Conservation (phyloP, 2,329 filamentous ascomycete genomes). For the Fusarium multiceps region DNA sequence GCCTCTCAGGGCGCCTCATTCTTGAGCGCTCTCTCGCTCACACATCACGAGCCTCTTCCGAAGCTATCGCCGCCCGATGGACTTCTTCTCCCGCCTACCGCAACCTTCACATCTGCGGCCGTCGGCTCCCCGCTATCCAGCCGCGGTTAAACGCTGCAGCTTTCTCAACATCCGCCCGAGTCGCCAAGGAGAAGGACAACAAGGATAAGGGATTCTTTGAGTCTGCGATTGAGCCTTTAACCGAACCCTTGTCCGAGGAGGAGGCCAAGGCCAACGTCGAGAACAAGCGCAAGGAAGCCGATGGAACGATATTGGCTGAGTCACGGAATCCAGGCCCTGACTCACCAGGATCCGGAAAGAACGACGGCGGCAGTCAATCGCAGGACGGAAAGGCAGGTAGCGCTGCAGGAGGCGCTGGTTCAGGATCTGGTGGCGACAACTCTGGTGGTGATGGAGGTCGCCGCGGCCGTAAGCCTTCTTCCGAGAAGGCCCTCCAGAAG, state of each 20-base stretch:
- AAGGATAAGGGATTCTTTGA: conserved; percentile 64
- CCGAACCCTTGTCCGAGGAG: conserved; percentile 64
- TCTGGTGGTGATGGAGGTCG: conserved; percentile 71
- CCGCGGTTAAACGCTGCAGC: conserved; percentile 46
- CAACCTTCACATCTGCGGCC: conserved; percentile 49
- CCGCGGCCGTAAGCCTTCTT: conserved; percentile 75
- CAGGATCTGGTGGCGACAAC: conserved; percentile 66
- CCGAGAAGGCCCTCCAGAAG: conserved; percentile 85
- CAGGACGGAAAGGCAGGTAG: conserved; percentile 67
- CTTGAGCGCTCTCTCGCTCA: conserved; percentile 51
- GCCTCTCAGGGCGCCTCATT: conserved; percentile 54
- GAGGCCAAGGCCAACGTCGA: conserved; percentile 64
- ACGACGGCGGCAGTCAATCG: conserved; percentile 51
- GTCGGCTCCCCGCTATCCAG: conserved; percentile 47
- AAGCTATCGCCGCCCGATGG: conserved; percentile 45
- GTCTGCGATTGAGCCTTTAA: conserved; percentile 53
- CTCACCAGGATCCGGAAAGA: conserved; percentile 59
- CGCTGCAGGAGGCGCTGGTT: conserved; percentile 65
- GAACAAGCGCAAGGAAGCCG: conserved; percentile 56
- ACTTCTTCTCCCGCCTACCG: conserved; percentile 44
- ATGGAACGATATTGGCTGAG: conserved; percentile 61
- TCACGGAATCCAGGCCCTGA: conserved; percentile 58
- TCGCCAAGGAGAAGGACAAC: conserved; percentile 53
- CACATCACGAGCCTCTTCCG: conserved; percentile 41
- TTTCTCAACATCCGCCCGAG: conserved; percentile 53